Base-by-base conservation (phyloP, 257 asterid species). In the Nicotiana benthamiana region DNA sequence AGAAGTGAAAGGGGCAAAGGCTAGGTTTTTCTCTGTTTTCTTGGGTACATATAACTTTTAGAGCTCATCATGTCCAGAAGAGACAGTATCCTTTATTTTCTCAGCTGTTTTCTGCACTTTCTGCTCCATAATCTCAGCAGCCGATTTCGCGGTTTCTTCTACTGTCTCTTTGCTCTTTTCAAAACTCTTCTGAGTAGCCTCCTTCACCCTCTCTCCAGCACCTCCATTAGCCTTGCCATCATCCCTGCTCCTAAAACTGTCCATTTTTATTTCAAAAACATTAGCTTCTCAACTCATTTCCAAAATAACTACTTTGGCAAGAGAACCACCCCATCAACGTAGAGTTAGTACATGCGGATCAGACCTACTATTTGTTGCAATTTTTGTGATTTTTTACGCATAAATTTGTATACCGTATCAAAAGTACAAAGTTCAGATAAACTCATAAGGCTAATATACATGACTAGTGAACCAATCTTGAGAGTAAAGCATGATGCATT, bases 171-270 rank as follows among this genome's bases (percentile, higher is more conserved):
- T 85, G 75, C 68, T 80, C 13, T 80, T 18, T 2, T 9, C 34
- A 48, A 86, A 72, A 75, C 86, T 86, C 86, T 83, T 81, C 81
- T 75, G 82, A 28, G 86, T 86, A 8, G 86, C 88, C 0, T 48
- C 77, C 60, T 59, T 78, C 51, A 83, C 34, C 68, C 32, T 86
- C 63, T 63, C 84, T 48, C 75, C 60, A 75, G 81, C 86, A 75
- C 48, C 48, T 32, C 34, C 54, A 6, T 53, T 16, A 9, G 7
- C 46, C 60, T 48, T 36, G 40, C 22, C 80, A 59, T 68, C 84
- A 59, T 24, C 77, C 63, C 15, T 74, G 7, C 66, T 80, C 82
- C 77, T 80, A 80, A 85, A 85, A 82, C 87, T 85, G 75, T 4
- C 24, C 20, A 75, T 46, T 3, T 75, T 48, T 75, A 16, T 51